Evolutionary conservation across 1,139 yeast genomes (phyloP).

Genomic region (Kodamaea alishanica): DNA sequence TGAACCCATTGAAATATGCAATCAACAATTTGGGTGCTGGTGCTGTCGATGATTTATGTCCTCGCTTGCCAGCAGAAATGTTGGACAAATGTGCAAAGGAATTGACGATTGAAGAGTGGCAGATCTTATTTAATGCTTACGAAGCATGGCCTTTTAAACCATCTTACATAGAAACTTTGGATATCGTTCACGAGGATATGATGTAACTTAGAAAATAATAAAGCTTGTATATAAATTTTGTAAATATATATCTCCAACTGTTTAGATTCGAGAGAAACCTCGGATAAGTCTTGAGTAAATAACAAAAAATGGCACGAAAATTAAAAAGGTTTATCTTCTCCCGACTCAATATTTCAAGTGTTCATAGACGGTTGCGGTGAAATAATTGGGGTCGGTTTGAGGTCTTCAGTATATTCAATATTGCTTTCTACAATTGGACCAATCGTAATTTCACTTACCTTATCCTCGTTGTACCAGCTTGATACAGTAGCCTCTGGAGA

Average conservation of each 20-base stretch:
- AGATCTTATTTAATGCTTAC: constrained; percentile 49
- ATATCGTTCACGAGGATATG: constrained; percentile 18
- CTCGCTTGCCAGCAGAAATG: constrained; percentile 33
- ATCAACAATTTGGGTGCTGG: constrained; percentile 74
- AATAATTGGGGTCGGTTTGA: too few relatives aligned
- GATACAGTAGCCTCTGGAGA: constrained; percentile 5
- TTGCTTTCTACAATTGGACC: constrained; percentile 1
- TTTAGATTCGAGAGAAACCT: neutral
- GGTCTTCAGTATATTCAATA: neutral
- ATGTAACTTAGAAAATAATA: neutral
- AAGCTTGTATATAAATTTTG: constrained; percentile 3
- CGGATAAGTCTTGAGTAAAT: neutral
- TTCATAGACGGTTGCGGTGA: neutral
- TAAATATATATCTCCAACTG: neutral
- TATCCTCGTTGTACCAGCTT: neutral
- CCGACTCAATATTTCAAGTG: constrained; percentile 6
- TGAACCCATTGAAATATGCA: constrained; percentile 46
- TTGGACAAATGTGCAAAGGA: constrained; percentile 46
- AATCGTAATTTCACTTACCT: neutral
- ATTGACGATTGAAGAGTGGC: constrained; percentile 53
- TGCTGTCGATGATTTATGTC: constrained; percentile 58
- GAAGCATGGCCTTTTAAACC: constrained; percentile 89
- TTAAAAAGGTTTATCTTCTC: neutral
- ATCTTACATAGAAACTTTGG: constrained; percentile 20
- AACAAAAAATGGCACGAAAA: neutral